Percentiles rank a stretch among this genome's conserved stretches.
These are phyloP conservation scores for Bidens hawaiensis DNA, from an alignment of 140 eudicot genomes.

Conservation along the genomic window DNA sequence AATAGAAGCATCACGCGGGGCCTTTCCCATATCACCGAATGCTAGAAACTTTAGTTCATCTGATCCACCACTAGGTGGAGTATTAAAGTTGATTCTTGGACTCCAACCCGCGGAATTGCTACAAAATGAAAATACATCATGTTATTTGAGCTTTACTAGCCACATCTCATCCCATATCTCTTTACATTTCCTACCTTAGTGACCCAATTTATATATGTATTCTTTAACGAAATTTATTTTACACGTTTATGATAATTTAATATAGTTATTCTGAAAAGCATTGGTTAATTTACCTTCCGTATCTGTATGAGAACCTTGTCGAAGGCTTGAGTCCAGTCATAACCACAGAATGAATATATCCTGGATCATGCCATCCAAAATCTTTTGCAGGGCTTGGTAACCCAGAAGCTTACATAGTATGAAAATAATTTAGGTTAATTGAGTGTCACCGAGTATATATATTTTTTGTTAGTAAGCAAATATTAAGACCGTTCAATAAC, in stretches of 20 bases:
- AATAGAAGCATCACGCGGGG: slow-evolving; percentile 71
- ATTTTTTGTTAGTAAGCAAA: slow-evolving; percentile 4
- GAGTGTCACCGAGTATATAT: neutral
- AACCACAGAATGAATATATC: slow-evolving; percentile 76
- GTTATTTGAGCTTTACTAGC: neutral
- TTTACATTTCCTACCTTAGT: neutral
- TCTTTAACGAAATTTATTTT: neutral
- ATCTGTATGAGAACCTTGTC: slow-evolving; percentile 54
- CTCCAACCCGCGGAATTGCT: slow-evolving; percentile 90
- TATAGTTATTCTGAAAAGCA: neutral
- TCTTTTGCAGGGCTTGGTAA: slow-evolving; percentile 72
- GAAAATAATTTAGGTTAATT: neutral
- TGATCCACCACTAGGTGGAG: slow-evolving; percentile 81
- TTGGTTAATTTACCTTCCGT: slow-evolving; percentile 79
- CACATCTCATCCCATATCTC: neutral
- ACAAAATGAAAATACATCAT: neutral
- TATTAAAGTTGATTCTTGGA: slow-evolving; percentile 38
- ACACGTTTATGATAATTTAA: neutral
- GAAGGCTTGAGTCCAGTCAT: slow-evolving; percentile 74
- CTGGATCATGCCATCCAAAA: slow-evolving; percentile 99
- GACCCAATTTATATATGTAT: neutral
- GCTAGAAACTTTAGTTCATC: slow-evolving; percentile 65
- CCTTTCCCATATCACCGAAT: slow-evolving; percentile 97
- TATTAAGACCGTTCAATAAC: neutral
- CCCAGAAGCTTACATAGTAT: slow-evolving; percentile 32